A percentile compares a stretch with the other conserved stretches of the same genome.
Conservation (phyloP, 2,329 filamentous ascomycete species). For the Neofusicoccum parvum region DNA sequence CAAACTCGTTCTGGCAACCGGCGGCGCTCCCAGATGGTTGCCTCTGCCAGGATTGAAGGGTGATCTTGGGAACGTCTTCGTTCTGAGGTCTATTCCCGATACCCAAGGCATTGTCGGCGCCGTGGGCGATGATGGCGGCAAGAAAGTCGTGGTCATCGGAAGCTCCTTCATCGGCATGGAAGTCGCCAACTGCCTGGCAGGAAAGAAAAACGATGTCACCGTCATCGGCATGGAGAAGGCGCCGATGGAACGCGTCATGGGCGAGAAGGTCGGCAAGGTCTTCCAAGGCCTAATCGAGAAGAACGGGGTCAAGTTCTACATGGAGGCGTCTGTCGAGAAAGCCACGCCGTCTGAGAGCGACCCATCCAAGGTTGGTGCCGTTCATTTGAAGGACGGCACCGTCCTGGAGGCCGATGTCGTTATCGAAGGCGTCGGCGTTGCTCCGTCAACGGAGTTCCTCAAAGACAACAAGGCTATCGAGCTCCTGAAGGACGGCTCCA, state of each 20-base stretch:
- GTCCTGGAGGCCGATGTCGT: conserved; percentile 84
- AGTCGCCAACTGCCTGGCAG: conserved; percentile 76
- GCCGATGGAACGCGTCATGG: conserved; percentile 85
- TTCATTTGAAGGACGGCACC: conserved; percentile 84
- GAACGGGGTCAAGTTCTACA: conserved; percentile 85
- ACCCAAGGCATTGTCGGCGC: conserved; percentile 75
- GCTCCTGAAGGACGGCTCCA: conserved; percentile 81
- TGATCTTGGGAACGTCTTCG: conserved; percentile 82
- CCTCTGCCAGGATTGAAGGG: conserved; percentile 82
- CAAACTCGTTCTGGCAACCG: conserved; percentile 88
- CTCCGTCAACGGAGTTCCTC: conserved; percentile 82
- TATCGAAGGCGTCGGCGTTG: conserved; percentile 86
- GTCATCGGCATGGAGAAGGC: conserved; percentile 86
- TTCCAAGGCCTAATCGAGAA: conserved; percentile 80
- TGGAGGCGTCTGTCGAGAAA: conserved; percentile 79
- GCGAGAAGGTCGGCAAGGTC: conserved; percentile 75
- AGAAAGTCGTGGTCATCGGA: conserved; percentile 90
- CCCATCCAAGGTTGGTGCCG: conserved; percentile 72
- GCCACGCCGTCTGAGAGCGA: conserved; percentile 72
- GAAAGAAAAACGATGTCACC: conserved; percentile 78
- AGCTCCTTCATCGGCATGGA: conserved; percentile 99
- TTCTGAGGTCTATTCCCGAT: conserved; percentile 76
- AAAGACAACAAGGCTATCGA: conserved; percentile 68
- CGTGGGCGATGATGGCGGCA: conserved; percentile 71
- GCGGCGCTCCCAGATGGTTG: conserved; percentile 73